Conservation (phyloP, 805 yeast species). For the Candida namnaoensis region DNA sequence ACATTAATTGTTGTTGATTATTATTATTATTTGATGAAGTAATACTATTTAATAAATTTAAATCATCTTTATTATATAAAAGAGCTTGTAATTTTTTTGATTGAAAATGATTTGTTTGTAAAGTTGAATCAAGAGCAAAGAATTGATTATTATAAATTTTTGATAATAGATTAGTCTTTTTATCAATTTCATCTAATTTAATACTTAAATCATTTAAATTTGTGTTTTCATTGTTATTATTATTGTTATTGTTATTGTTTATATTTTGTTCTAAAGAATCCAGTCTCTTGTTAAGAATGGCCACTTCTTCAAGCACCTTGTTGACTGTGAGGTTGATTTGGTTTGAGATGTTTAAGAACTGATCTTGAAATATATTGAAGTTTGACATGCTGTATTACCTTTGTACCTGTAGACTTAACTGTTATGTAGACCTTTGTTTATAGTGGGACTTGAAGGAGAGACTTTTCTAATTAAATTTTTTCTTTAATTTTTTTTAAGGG, state of each 20-base stretch:
- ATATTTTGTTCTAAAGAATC: conserved; percentile 9
- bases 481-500: too few species aligned
- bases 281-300: conserved; percentile 9
- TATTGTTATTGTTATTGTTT: not conserved
- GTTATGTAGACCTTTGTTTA: too few species aligned
- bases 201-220: conserved; percentile 3
- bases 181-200: conserved; percentile 6
- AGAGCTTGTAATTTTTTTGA: conserved; percentile 7
- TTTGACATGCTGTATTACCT: too few species aligned
- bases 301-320: conserved; percentile 12
- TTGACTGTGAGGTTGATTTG: conserved; percentile 7
- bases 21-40: not conserved
- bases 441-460: too few species aligned
- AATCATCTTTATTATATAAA: conserved; percentile 1
- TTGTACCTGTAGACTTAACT: too few species aligned
- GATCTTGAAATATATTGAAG: conserved; percentile 12
- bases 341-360: conserved; percentile 11
- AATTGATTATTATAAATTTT: conserved; percentile 13
- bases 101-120: conserved; percentile 12
- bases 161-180: conserved; percentile 9
- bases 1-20: conserved; percentile 1
- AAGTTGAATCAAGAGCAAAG: conserved; percentile 7
- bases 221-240: too few species aligned
- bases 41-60: not conserved
- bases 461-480: too few species aligned